Evolutionary conservation across 1,284 basidiomycete genomes (phyloP).

Genomic region (Athelia sp.): DNA sequence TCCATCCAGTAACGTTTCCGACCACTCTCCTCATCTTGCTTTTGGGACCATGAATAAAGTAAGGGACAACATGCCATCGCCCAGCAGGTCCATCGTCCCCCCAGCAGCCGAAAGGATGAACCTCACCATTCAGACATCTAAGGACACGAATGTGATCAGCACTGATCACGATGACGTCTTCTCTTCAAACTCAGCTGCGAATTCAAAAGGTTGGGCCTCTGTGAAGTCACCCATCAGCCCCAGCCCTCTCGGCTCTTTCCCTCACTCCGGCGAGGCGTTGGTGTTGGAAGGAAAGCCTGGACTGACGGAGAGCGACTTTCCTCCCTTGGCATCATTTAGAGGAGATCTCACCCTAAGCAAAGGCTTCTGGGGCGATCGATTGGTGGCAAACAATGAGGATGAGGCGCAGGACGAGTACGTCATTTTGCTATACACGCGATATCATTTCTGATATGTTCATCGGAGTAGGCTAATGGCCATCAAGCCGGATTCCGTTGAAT

Average conservation of each 20-base stretch:
- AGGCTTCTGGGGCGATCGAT: slow-evolving; percentile 24
- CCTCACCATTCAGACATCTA: not conserved
- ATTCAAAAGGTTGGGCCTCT: not conserved
- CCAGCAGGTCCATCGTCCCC: not conserved
- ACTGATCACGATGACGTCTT: not conserved
- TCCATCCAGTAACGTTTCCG: slow-evolving; percentile 11
- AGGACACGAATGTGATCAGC: not conserved
- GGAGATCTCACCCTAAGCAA: slow-evolving; percentile 15
- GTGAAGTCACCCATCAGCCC: not conserved
- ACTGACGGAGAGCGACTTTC: slow-evolving; percentile 37
- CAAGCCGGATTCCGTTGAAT: not conserved
- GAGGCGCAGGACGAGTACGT: not conserved
- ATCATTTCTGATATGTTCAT: not conserved
- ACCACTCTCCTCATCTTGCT: not conserved
- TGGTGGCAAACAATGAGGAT: slow-evolving; percentile 5
- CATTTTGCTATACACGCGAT: not conserved
- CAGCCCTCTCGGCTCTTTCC: not conserved
- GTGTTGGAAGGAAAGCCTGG: slow-evolving; percentile 4
- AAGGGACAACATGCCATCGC: not conserved
- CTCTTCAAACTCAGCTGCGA: not conserved
- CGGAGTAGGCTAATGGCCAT: not conserved
- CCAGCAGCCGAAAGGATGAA: not conserved
- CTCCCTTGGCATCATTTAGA: slow-evolving; percentile 28
- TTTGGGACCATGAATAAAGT: not conserved
- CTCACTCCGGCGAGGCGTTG: not conserved